Percentiles rank a stretch among this genome's conserved stretches.
These are phyloP conservation scores for Umbelopsis ramanniana DNA, from an alignment of 192 early-diverging fungal genomes.

Conservation along the genomic window DNA sequence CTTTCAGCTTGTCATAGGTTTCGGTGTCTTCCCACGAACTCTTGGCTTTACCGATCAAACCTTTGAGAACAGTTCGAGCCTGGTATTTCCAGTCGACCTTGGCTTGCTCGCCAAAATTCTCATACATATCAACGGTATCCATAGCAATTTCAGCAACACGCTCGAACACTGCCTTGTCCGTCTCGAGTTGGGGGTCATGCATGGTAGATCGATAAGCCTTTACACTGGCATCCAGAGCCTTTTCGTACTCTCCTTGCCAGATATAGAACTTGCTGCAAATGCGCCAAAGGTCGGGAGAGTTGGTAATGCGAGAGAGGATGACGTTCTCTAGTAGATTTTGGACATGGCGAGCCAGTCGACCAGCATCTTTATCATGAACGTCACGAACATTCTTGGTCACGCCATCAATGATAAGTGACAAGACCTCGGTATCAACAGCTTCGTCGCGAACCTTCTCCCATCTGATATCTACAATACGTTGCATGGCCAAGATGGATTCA, in stretches of 20 bases:
- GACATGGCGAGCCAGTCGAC: conserved; percentile 54
- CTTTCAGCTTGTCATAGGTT: conserved; percentile 63
- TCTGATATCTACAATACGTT: conserved; percentile 76
- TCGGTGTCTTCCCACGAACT: conserved; percentile 69
- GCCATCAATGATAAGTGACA: conserved; percentile 73
- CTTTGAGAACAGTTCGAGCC: conserved; percentile 77
- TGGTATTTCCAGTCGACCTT: conserved; percentile 89
- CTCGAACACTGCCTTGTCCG: conserved; percentile 73
- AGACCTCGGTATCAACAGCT: conserved; percentile 81
- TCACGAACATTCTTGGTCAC: conserved; percentile 63
- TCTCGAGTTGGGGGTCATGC: conserved; percentile 75
- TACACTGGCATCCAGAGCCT: conserved; percentile 78
- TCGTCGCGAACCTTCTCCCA: conserved; percentile 70
- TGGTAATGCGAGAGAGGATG: conserved; percentile 81
- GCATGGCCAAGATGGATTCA: conserved; percentile 86
- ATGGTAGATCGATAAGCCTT: conserved; percentile 86
- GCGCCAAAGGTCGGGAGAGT: conserved; percentile 74
- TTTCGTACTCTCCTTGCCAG: conserved; percentile 61
- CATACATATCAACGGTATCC: conserved; percentile 79
- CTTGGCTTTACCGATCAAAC: conserved; percentile 83
- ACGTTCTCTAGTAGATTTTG: conserved; percentile 65
- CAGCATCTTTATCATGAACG: conserved; percentile 52
- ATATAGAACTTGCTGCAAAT: conserved; percentile 78
- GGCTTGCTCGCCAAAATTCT: conserved; percentile 70
- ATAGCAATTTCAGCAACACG: conserved; percentile 70